Conservation (phyloP, 75 land plant species). For the Pseudotsuga menziesii region DNA sequence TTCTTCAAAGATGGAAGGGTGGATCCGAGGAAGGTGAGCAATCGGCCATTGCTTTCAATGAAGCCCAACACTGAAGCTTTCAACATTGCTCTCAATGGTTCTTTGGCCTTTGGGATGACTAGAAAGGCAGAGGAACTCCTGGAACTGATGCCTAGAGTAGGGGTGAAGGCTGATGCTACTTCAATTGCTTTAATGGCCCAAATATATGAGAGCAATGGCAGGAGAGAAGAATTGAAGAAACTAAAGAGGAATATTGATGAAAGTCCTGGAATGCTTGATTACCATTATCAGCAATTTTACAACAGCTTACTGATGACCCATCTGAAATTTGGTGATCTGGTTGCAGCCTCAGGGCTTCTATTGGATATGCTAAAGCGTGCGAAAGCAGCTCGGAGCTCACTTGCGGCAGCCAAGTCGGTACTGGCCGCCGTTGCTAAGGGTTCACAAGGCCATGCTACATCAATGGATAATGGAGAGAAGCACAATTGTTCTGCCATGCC, state of each 20-base stretch:
- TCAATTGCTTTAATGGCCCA: slow-evolving; percentile 48
- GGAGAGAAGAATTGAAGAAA: slow-evolving; percentile 51
- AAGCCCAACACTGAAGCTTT: slow-evolving; percentile 51
- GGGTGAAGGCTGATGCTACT: slow-evolving; percentile 35
- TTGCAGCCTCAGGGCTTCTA: slow-evolving; percentile 46
- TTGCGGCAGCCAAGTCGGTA: slow-evolving; percentile 29
- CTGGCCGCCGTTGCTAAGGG: slow-evolving; percentile 2
- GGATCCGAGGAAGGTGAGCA: slow-evolving; percentile 60
- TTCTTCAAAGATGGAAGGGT: slow-evolving; percentile 56
- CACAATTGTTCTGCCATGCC: slow-evolving; percentile 18
- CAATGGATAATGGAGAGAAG: not conserved
- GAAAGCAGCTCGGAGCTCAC: slow-evolving; percentile 41
- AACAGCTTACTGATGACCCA: slow-evolving; percentile 53
- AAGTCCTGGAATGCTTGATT: slow-evolving; percentile 23
- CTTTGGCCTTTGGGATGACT: slow-evolving; percentile 47
- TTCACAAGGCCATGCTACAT: no score
- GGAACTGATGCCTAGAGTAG: slow-evolving; percentile 55
- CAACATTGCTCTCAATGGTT: slow-evolving; percentile 47
- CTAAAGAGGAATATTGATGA: slow-evolving; percentile 52
- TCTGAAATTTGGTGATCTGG: slow-evolving; percentile 52
- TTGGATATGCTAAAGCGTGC: slow-evolving; percentile 52
- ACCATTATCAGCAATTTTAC: slow-evolving; percentile 44
- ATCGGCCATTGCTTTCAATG: slow-evolving; percentile 56
- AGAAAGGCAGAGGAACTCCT: slow-evolving; percentile 65
- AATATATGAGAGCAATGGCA: slow-evolving; percentile 65